Conservation (phyloP, 306 rosid species). For the Begonia loranthoides region DNA sequence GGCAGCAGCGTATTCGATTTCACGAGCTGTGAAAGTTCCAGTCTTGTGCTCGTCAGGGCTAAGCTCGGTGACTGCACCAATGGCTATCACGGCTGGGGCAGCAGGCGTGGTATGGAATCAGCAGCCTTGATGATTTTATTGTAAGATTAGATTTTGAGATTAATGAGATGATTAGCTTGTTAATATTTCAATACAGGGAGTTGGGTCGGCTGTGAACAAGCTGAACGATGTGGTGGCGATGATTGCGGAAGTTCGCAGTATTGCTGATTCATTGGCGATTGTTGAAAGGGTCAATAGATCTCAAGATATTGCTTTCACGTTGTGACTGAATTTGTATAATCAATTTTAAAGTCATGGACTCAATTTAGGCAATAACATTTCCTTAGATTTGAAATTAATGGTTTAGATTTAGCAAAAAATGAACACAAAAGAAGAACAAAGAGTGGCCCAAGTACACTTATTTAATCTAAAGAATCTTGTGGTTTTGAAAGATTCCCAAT, state of each 20-base stretch:
- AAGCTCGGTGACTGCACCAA: slow-evolving; percentile 77
- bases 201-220: slow-evolving; percentile 82
- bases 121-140: neutral
- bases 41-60: slow-evolving; percentile 85
- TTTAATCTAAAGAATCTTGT: no score
- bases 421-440: no score
- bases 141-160: neutral
- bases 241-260: slow-evolving; percentile 83
- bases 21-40: slow-evolving; percentile 77
- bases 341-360: no score
- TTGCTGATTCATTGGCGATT: slow-evolving; percentile 49
- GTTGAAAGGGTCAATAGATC: slow-evolving; percentile 12
- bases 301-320: slow-evolving; percentile 7
- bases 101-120: slow-evolving; percentile 68
- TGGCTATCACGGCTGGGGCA: slow-evolving; percentile 94
- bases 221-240: slow-evolving; percentile 74
- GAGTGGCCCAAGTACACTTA: no score
- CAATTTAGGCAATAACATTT: no score
- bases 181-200: slow-evolving; percentile 46
- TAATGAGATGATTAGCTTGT: neutral
- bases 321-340: neutral
- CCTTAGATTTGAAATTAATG: no score
- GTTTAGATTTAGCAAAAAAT: no score
- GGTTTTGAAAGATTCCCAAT: no score
- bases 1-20: slow-evolving; percentile 84